A percentile compares a stretch with the other conserved stretches of the same genome.
Evolutionary conservation across 169 alveolate genomes (phyloP).

Genomic region (Cryptosporidium xiaoi): DNA sequence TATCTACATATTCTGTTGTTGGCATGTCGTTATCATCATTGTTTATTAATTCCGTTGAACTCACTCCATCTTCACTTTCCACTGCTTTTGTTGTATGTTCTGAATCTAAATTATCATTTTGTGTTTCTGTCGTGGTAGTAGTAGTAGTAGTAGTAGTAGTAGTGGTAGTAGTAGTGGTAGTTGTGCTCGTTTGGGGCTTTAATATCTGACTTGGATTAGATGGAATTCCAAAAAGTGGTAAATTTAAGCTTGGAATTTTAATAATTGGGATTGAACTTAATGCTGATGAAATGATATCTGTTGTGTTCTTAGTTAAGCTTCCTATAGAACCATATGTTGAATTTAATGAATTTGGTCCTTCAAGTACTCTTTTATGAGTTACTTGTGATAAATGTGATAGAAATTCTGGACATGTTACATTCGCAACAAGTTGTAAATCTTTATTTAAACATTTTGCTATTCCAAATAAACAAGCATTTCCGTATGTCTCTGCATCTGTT

Average conservation of each 20-base stretch:
- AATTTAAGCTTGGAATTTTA: conserved; percentile 37
- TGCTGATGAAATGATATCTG: conserved; percentile 51
- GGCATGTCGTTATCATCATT: neutral
- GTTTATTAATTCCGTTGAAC: neutral
- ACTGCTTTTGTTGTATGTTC: neutral
- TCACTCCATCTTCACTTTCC: neutral
- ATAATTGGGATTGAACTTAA: conserved; percentile 33
- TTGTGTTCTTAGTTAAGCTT: conserved; percentile 32
- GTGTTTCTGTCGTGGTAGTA: neutral
- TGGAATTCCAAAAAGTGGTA: conserved; percentile 56
- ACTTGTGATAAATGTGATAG: conserved; percentile 32
- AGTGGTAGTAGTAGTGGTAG: conserved; percentile 3
- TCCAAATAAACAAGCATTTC: conserved; percentile 60
- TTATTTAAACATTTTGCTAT: conserved; percentile 57
- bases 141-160: conserved; percentile 3
- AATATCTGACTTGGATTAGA: neutral
- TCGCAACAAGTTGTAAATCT: conserved; percentile 64
- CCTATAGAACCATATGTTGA: conserved; percentile 35
- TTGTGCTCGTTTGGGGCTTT: conserved; percentile 2
- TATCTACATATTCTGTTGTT: neutral
- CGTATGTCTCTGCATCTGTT: conserved; percentile 72
- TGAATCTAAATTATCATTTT: neutral
- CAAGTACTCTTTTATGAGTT: conserved; percentile 34
- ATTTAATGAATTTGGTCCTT: conserved; percentile 29
- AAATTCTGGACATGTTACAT: conserved; percentile 71